phyloP scores from a whole-genome alignment of 208 protist species.

The Wallacemonas sp. region DNA sequence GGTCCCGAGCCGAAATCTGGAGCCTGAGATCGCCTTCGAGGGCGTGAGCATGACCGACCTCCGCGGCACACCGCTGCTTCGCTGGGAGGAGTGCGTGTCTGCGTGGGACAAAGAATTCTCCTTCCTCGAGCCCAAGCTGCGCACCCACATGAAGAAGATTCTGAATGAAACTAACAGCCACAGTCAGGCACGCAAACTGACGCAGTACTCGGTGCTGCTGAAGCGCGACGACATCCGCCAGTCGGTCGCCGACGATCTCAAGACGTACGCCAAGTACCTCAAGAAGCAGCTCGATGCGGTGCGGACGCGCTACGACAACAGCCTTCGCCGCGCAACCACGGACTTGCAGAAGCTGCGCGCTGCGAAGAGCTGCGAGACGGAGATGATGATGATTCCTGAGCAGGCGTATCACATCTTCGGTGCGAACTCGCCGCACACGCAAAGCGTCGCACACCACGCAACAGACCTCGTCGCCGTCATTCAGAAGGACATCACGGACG shows the following conservation, averaged over 20 bases:
- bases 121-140: constrained; percentile 75
- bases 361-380: constrained; percentile 57
- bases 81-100: constrained; percentile 58
- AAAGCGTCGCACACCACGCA: constrained; percentile 37
- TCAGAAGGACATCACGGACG: constrained; percentile 24
- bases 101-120: constrained; percentile 85
- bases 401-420: constrained; percentile 63
- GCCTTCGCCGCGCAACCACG: constrained; percentile 51
- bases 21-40: constrained; percentile 79
- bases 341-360: constrained; percentile 68
- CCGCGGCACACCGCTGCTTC: constrained; percentile 26
- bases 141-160: constrained; percentile 56
- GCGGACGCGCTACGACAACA: constrained; percentile 63
- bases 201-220: constrained; percentile 58
- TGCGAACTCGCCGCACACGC: constrained; percentile 26
- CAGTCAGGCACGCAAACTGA: constrained; percentile 41
- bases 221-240: constrained; percentile 49
- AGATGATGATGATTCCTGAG: constrained; percentile 60
- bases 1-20: constrained; percentile 39
- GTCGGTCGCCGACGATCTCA: constrained; percentile 55
- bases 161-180: constrained; percentile 30
- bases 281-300: constrained; percentile 59
- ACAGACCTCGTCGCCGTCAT: constrained; percentile 31
- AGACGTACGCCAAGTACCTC: constrained; percentile 45
- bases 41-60: constrained; percentile 66